Conservation (phyloP, 805 yeast genomes). For the Ogataea populi-albae region DNA sequence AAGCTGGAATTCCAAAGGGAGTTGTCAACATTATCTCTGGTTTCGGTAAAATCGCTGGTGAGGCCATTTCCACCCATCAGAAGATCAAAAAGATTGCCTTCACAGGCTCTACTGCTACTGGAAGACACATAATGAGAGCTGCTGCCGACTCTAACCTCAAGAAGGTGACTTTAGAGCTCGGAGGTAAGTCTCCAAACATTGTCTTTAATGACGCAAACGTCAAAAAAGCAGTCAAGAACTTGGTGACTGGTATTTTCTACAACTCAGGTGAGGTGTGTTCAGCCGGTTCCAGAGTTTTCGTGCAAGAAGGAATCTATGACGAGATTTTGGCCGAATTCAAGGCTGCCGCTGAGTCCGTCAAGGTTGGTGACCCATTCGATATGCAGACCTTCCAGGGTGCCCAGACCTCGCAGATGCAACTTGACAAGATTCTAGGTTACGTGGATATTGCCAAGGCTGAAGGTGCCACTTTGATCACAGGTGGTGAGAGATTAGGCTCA, state of each 20-base stretch:
- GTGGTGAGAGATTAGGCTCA: slow-evolving; percentile 63
- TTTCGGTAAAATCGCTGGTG: slow-evolving; percentile 71
- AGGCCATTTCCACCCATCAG: slow-evolving; percentile 65
- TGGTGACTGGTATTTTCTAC: slow-evolving; percentile 67
- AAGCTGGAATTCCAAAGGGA: slow-evolving; percentile 75
- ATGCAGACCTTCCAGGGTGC: slow-evolving; percentile 71
- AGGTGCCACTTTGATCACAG: slow-evolving; percentile 65
- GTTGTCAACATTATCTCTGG: slow-evolving; percentile 74
- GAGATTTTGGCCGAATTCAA: slow-evolving; percentile 57
- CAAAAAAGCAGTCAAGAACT: slow-evolving; percentile 45
- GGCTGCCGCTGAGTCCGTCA: slow-evolving; percentile 53
- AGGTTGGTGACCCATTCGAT: slow-evolving; percentile 76
- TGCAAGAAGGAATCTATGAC: slow-evolving; percentile 72
- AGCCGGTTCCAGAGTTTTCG: slow-evolving; percentile 76
- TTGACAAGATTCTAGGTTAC: slow-evolving; percentile 64
- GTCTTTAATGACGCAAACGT: slow-evolving; percentile 68
- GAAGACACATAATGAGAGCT: slow-evolving; percentile 65
- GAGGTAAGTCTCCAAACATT: slow-evolving; percentile 80
- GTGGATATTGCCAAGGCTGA: slow-evolving; percentile 64
- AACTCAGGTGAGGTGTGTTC: slow-evolving; percentile 84
- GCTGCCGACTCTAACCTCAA: slow-evolving; percentile 72
- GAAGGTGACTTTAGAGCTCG: slow-evolving; percentile 77
- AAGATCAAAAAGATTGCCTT: slow-evolving; percentile 72
- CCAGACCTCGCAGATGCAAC: slow-evolving; percentile 68
- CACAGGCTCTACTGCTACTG: slow-evolving; percentile 79